Conservation (phyloP, 352 stramenopile genomes). For the Pythium monospermum region DNA sequence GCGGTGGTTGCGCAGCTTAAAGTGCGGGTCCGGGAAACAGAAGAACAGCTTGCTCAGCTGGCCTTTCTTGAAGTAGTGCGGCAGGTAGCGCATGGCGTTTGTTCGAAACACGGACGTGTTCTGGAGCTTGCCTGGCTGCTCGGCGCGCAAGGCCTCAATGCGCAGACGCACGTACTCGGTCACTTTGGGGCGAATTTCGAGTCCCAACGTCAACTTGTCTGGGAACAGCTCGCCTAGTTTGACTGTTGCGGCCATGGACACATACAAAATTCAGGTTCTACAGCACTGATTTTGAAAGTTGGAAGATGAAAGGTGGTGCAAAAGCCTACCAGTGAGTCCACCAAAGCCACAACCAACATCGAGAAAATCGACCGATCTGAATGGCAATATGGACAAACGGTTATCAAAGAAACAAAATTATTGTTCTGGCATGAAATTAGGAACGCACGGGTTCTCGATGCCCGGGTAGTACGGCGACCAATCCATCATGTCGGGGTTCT, state of each 20-base stretch:
- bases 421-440: not conserved
- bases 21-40: constrained; percentile 99
- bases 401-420: not conserved
- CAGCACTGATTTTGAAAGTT: no score
- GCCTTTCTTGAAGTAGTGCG: constrained; percentile 80
- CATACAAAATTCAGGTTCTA: no score
- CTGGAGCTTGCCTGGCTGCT: constrained; percentile 86
- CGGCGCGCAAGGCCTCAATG: constrained; percentile 83
- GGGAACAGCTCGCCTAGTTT: constrained; percentile 89
- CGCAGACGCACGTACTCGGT: constrained; percentile 90
- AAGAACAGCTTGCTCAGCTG: constrained; percentile 98
- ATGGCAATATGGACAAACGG: not conserved
- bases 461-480: constrained; percentile 92
- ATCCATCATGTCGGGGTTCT: constrained; percentile 85
- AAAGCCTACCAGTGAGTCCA: constrained; percentile 84
- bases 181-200: constrained; percentile 97
- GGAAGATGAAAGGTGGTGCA: no score
- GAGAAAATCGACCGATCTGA: constrained; percentile 88
- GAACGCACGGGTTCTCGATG: constrained; percentile 62
- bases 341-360: constrained; percentile 98
- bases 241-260: no score
- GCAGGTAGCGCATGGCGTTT: constrained; percentile 95
- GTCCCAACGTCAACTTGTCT: constrained; percentile 92
- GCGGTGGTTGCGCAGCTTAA: constrained; percentile 98
- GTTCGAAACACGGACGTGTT: constrained; percentile 94